These are phyloP conservation scores for Hypholoma sublateritium DNA, from an alignment of 768 basidiomycete species.

Conservation along the genomic window DNA sequence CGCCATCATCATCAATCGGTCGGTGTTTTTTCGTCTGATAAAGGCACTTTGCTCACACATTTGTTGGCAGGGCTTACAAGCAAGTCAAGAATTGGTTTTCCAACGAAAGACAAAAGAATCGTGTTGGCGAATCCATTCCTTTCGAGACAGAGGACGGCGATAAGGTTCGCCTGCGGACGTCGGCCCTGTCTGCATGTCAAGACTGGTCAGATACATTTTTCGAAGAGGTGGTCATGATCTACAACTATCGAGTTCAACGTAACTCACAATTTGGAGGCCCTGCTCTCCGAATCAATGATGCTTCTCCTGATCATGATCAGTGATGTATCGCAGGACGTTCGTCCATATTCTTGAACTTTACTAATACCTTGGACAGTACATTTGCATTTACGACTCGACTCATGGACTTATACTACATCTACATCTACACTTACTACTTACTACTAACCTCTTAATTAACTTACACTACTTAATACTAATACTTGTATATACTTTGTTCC, in stretches of 20 bases:
- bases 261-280: conserved; percentile 27
- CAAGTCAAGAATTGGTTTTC: conserved; percentile 72
- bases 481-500: neutral
- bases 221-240: conserved; percentile 60
- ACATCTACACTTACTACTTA: neutral
- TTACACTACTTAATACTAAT: conserved; percentile 10
- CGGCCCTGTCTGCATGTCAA: conserved; percentile 46
- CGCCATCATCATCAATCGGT: conserved; percentile 58
- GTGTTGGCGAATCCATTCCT: conserved; percentile 38
- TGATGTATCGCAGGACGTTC: conserved; percentile 9
- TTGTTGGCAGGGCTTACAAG: conserved; percentile 45
- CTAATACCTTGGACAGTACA: conserved; percentile 2
- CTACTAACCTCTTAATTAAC: neutral
- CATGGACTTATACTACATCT: neutral
- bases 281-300: conserved; percentile 15
- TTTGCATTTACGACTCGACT: conserved; percentile 6
- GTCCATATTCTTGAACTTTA: neutral
- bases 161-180: conserved; percentile 47
- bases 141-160: conserved; percentile 38
- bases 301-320: conserved; percentile 15
- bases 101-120: conserved; percentile 55
- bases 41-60: conserved; percentile 2
- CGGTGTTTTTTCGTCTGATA: conserved; percentile 13
- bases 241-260: conserved; percentile 43
- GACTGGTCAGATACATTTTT: conserved; percentile 65